These are phyloP conservation scores for Aspergillus proliferans DNA, from an alignment of 2,329 filamentous ascomycete species.

Conservation along the genomic window DNA sequence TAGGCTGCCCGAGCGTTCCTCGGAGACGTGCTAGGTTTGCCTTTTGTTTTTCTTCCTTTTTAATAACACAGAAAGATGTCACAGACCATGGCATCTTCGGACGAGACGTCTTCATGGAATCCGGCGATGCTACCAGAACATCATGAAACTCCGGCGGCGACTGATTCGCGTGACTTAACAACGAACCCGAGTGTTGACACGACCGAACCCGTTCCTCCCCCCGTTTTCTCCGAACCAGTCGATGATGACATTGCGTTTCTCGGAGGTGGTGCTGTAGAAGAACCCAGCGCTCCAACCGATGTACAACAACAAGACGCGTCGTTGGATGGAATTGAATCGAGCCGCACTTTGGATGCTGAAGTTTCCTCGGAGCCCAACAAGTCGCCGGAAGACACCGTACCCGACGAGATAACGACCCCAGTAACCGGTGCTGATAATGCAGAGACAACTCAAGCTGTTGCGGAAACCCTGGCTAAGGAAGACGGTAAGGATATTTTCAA, in stretches of 20 bases:
- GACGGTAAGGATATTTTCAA: background rate
- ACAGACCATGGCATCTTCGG: slow-evolving; percentile 10
- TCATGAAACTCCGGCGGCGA: slow-evolving; percentile 10
- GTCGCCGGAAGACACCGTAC: background rate
- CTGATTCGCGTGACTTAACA: slow-evolving; percentile 11
- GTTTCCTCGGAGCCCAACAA: background rate
- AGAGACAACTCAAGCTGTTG: background rate
- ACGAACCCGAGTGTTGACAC: background rate
- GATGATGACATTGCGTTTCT: background rate
- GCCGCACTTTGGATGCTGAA: background rate
- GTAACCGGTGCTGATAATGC: background rate
- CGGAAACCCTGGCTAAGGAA: background rate
- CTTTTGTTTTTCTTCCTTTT: slow-evolving; percentile 1
- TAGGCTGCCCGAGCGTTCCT: slow-evolving; percentile 13
- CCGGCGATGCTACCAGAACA: slow-evolving; percentile 47
- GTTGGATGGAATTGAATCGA: background rate
- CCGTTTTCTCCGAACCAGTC: background rate
- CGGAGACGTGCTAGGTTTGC: slow-evolving; percentile 24
- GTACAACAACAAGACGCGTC: background rate
- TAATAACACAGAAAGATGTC: slow-evolving; percentile 16
- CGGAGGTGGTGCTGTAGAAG: background rate
- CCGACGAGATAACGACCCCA: background rate
- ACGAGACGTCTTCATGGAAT: slow-evolving; percentile 42
- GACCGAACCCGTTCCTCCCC: background rate
- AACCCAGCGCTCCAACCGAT: background rate